Evolutionary conservation across 1,284 basidiomycete genomes (phyloP).

Genomic region (Porodaedalea pini): DNA sequence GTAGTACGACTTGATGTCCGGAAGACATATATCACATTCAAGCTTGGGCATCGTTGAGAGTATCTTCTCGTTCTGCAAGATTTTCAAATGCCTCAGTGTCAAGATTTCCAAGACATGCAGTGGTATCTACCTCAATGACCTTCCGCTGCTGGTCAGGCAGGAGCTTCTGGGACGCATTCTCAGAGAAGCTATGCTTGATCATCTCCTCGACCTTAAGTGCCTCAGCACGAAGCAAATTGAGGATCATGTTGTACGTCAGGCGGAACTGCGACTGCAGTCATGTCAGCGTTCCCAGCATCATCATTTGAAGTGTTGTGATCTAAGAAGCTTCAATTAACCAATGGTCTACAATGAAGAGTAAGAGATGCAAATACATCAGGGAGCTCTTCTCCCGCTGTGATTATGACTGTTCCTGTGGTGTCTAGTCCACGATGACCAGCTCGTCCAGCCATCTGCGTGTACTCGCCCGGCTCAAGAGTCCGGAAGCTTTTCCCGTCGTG

Average conservation of each 20-base stretch:
- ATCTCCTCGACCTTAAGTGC: conserved; percentile 97
- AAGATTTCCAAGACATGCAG: neutral
- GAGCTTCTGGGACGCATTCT: conserved; percentile 91
- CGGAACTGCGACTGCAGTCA: conserved; percentile 97
- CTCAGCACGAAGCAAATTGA: conserved; percentile 95
- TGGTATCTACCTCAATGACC: conserved; percentile 66
- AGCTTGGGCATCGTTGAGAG: conserved; percentile 68
- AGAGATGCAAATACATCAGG: conserved; percentile 66
- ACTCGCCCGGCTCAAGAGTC: conserved; percentile 86
- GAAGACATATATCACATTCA: conserved; percentile 62
- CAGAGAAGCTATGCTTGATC: conserved; percentile 99
- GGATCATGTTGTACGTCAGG: conserved; percentile 98
- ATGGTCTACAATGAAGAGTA: conserved; percentile 5
- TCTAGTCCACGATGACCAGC: conserved; percentile 96
- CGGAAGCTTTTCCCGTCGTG: conserved; percentile 94
- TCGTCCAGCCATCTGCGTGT: conserved; percentile 99
- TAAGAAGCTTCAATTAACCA: conserved; percentile 32
- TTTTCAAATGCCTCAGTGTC: neutral
- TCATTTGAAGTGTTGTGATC: conserved; percentile 74
- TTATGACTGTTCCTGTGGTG: conserved; percentile 92
- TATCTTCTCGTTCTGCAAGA: conserved; percentile 68
- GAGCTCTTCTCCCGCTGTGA: conserved; percentile 80
- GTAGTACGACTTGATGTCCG: conserved; percentile 77
- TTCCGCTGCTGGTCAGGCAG: conserved; percentile 92
- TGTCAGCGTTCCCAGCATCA: conserved; percentile 92